Evolutionary conservation across 2,329 filamentous ascomycete species (phyloP).

Genomic region (Fusarium agapanthi): DNA sequence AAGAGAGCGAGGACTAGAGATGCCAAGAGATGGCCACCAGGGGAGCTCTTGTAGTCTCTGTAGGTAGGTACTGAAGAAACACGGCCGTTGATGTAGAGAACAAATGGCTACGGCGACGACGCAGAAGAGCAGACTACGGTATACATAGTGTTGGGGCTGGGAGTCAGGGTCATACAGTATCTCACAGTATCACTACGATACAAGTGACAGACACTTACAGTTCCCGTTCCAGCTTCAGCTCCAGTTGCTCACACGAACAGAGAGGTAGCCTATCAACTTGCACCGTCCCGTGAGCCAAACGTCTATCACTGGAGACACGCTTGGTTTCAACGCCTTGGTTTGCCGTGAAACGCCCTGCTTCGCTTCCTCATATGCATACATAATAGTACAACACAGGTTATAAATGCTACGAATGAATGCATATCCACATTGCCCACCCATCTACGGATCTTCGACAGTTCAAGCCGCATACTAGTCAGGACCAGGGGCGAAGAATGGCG

Average conservation of each 20-base stretch:
- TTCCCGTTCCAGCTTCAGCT: background rate
- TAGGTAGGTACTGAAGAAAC: background rate
- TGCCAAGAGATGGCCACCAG: conserved; percentile 35
- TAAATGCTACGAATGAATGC: background rate
- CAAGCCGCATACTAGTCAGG: background rate
- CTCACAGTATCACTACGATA: conserved; percentile 27
- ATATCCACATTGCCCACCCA: background rate
- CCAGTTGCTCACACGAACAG: background rate
- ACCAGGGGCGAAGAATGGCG: conserved; percentile 2
- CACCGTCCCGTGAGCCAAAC: conserved; percentile 9
- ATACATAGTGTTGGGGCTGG: background rate
- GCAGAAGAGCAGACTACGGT: background rate
- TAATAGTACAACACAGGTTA: background rate
- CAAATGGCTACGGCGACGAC: background rate
- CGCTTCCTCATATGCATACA: background rate
- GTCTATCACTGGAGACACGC: conserved; percentile 22
- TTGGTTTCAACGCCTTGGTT: conserved; percentile 21
- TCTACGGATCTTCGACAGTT: conserved; percentile 11
- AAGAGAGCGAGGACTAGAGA: conserved; percentile 9
- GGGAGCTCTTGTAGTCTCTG: conserved; percentile 27
- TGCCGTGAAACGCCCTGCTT: conserved; percentile 1
- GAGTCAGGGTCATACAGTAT: conserved; percentile 24
- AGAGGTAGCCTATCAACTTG: background rate
- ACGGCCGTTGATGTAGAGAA: conserved; percentile 1
- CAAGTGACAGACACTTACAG: conserved; percentile 4